Evolutionary conservation across 2,329 filamentous ascomycete species (phyloP).

Genomic region (Aspergillus ruber): DNA sequence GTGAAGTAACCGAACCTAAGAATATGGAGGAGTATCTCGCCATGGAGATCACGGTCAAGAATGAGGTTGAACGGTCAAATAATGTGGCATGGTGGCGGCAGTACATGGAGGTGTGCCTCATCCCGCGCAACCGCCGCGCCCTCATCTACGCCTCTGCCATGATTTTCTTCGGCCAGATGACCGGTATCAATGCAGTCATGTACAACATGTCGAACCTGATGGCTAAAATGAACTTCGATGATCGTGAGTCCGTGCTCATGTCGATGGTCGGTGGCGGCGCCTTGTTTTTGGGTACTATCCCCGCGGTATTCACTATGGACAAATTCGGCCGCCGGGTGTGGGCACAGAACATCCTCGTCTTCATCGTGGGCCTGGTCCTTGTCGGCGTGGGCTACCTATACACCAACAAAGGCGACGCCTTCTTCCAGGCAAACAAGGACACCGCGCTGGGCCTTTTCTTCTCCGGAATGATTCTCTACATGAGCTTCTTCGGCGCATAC

Average conservation of each 20-base stretch:
- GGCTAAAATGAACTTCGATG: slow-evolving; percentile 60
- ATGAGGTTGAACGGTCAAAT: slow-evolving; percentile 49
- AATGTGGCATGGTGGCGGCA: slow-evolving; percentile 43
- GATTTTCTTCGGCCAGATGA: slow-evolving; percentile 65
- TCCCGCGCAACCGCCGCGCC: slow-evolving; percentile 59
- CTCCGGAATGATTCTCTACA: slow-evolving; percentile 54
- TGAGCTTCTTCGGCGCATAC: slow-evolving; percentile 62
- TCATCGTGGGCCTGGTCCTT: slow-evolving; percentile 62
- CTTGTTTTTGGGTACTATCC: slow-evolving; percentile 61
- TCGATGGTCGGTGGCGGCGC: slow-evolving; percentile 65
- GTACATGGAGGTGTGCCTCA: slow-evolving; percentile 69
- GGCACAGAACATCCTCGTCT: slow-evolving; percentile 66
- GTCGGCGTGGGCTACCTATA: slow-evolving; percentile 57
- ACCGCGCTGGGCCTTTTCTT: slow-evolving; percentile 56
- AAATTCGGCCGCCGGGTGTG: slow-evolving; percentile 66
- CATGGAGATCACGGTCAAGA: slow-evolving; percentile 60
- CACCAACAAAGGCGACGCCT: slow-evolving; percentile 38
- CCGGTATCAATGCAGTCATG: slow-evolving; percentile 63
- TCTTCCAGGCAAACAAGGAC: neutral
- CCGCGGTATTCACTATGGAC: slow-evolving; percentile 66
- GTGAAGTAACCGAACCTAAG: slow-evolving; percentile 52
- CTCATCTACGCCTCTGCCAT: slow-evolving; percentile 64
- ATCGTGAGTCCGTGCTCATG: slow-evolving; percentile 63
- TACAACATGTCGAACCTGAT: slow-evolving; percentile 68
- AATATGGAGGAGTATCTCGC: slow-evolving; percentile 64